phyloP scores from a whole-genome alignment of 73 alveolate genomes.

The Paramecium sexaurelia region DNA sequence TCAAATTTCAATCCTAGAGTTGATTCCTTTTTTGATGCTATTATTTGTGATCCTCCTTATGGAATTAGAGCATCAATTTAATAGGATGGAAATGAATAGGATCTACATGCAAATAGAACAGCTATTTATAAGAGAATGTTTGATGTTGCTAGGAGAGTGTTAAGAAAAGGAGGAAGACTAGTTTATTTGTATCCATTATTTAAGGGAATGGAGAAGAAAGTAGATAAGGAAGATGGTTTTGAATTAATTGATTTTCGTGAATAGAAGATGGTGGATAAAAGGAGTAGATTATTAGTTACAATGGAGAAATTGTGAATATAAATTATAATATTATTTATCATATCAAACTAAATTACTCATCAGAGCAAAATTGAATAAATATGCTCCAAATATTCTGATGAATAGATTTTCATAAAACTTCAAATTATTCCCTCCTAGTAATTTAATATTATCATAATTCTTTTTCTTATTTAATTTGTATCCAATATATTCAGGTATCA shows the following conservation, averaged over 20 bases:
- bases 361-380: slow-evolving; percentile 27
- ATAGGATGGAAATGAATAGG: slow-evolving; percentile 59
- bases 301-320: slow-evolving; percentile 47
- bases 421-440: neutral
- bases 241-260: slow-evolving; percentile 58
- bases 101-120: slow-evolving; percentile 60
- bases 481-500: slow-evolving; percentile 19
- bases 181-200: slow-evolving; percentile 95
- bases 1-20: slow-evolving; percentile 26
- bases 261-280: slow-evolving; percentile 52
- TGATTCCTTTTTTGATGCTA: slow-evolving; percentile 89
- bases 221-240: slow-evolving; percentile 69
- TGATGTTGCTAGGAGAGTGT: slow-evolving; percentile 81
- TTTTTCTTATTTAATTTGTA: neutral
- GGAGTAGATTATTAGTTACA: slow-evolving; percentile 64
- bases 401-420: slow-evolving; percentile 20
- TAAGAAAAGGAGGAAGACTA: slow-evolving; percentile 91
- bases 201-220: slow-evolving; percentile 81
- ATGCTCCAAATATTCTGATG: neutral
- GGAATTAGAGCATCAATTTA: slow-evolving; percentile 94
- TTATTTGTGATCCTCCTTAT: slow-evolving; percentile 99
- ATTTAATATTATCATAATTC: neutral
- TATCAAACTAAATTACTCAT: slow-evolving; percentile 21
- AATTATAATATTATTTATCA: neutral
- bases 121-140: slow-evolving; percentile 79